phyloP scores from a whole-genome alignment of 2,329 filamentous ascomycete genomes.

The Coniochaeta sp. region DNA sequence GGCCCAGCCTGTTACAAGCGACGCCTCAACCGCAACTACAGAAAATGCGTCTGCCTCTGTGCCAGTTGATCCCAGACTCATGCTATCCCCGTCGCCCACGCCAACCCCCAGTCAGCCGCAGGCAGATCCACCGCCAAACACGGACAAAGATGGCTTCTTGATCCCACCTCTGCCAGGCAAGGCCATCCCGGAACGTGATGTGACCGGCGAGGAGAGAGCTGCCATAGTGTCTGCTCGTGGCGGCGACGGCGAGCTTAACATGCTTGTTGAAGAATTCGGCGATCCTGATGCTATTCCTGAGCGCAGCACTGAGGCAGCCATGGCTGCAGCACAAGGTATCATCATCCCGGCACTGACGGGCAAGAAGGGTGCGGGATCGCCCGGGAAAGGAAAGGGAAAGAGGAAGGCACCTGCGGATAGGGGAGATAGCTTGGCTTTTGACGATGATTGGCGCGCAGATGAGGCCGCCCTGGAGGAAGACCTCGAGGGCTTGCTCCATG shows the following conservation, averaged over 20 bases:
- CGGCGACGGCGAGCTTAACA: constrained; percentile 13
- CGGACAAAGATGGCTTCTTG: constrained; percentile 60
- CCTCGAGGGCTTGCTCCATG: constrained; percentile 62
- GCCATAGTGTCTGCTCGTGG: background rate
- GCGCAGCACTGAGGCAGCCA: constrained; percentile 17
- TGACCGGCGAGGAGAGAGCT: background rate
- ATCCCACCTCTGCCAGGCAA: constrained; percentile 46
- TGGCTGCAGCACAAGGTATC: constrained; percentile 17
- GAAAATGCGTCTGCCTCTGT: constrained; percentile 2
- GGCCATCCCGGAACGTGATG: background rate
- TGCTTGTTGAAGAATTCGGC: constrained; percentile 35
- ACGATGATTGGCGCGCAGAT: constrained; percentile 54
- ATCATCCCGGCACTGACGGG: constrained; percentile 12
- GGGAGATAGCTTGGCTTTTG: constrained; percentile 39
- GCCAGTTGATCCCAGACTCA: background rate
- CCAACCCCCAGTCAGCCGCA: constrained; percentile 21
- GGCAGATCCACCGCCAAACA: constrained; percentile 30
- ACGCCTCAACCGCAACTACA: constrained; percentile 7
- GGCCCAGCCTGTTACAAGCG: background rate
- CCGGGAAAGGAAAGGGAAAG: constrained; percentile 8
- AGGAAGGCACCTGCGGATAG: constrained; percentile 8
- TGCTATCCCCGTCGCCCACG: constrained; percentile 10
- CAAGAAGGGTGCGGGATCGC: background rate
- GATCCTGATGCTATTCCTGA: constrained; percentile 18
- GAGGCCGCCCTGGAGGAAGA: constrained; percentile 62